Evolutionary conservation across 805 yeast genomes (phyloP).

Genomic region (Candida succiphila): DNA sequence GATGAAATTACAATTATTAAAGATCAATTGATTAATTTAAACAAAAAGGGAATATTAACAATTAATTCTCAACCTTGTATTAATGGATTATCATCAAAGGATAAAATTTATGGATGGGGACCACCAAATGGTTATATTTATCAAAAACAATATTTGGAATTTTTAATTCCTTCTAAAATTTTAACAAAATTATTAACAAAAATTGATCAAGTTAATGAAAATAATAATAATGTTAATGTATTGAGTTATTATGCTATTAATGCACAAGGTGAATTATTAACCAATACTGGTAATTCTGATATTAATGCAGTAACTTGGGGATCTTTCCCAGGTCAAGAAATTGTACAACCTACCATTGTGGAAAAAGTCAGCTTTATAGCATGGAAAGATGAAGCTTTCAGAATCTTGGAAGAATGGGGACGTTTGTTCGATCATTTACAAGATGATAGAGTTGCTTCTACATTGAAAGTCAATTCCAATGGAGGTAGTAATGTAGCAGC

Average conservation of each 20-base stretch:
- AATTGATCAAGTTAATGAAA: conserved; percentile 15
- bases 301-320: conserved; percentile 99
- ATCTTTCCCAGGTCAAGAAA: conserved; percentile 91
- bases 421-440: conserved; percentile 31
- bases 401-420: conserved; percentile 77
- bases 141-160: conserved; percentile 89
- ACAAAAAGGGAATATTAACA: conserved; percentile 62
- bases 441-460: conserved; percentile 15
- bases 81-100: conserved; percentile 65
- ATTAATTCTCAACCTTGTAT: conserved; percentile 93
- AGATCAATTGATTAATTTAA: conserved; percentile 49
- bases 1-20: conserved; percentile 62
- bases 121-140: conserved; percentile 88
- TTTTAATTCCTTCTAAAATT: conserved; percentile 54
- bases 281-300: conserved; percentile 66
- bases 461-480: not conserved
- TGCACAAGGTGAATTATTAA: conserved; percentile 42
- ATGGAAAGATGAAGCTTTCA: conserved; percentile 93
- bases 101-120: conserved; percentile 86
- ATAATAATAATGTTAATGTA: conserved; percentile 34
- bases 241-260: conserved; percentile 74
- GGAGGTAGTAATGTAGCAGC: conserved; percentile 15
- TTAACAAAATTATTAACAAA: conserved; percentile 32
- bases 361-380: conserved; percentile 88
- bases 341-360: conserved; percentile 91